Evolutionary conservation across 352 stramenopile genomes (phyloP), one percentile per base, ranked within the genome.

Genomic region (Globisporangium cylindrosporum): DNA sequence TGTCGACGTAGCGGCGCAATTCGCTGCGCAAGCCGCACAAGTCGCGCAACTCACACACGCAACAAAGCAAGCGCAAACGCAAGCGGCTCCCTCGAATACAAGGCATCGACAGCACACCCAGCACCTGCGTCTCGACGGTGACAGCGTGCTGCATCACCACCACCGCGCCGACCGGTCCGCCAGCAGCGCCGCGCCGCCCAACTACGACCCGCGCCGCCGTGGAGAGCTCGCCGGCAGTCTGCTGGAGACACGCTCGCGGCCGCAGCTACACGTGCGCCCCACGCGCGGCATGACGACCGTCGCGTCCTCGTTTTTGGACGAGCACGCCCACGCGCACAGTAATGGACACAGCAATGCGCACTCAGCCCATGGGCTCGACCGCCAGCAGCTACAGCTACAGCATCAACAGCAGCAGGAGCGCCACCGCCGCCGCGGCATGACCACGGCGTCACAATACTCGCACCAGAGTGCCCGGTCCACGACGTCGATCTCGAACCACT

Each of bases 91-190:
- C 32, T 38, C 32, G 32, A 38, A 38, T 38, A 38, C 32, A 38
- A 38, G 32, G 32, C 32, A 38, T 38, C 32, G 8, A 0, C 32
- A 38, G 6, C 32, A 38, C 32, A 38, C 32, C 32, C 32, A 68
- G 38, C 64, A 63, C 57, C 48, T 69, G 14, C 64, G 56, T 2
- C 64, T 69, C 20, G 55, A 69, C 27, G 41, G 27, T 27, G 61
- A 51, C 29, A 59, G 61, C 49, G 20, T 7, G 6, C 29, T 14
- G 41, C 59, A 55, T 6, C 43, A 41, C 8, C 64, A 27, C 9
- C 43, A 32, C 20, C 54, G 34, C 55, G 41, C 43, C 5, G 32
- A 62, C 27, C 64, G 55, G 2, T 34, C 55, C 56, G 29, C 54
- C 10, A 64, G 25, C 29, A 49, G 46, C 56, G 14, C 24, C 24